Evolutionary conservation across 176 grass and related monocot species (phyloP), one percentile per base, ranked within the genome.

Genomic region (Saccharum spontaneum): DNA sequence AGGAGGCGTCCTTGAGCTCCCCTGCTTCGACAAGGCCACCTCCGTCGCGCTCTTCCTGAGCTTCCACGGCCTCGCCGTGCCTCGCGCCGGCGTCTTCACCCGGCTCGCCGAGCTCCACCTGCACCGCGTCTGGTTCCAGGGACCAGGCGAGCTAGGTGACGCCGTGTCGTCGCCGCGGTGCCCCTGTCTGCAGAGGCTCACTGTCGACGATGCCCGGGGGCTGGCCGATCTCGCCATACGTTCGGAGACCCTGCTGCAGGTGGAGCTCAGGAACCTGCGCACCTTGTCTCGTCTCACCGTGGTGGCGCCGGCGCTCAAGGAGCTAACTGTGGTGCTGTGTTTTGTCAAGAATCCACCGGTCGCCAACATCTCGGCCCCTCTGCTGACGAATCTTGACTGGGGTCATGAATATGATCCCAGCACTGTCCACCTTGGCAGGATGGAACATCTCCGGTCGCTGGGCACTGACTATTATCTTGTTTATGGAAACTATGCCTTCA

Each of bases 301-400:
- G 3, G 48, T 61, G 37, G 71, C 79, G 10, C 71, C 79, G 2
- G 26, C 26, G 6, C 86, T 87, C 8, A 22, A 18, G 44, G 38
- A 26, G 26, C 8, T 87, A 3, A 5, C 5, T 36, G 24, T 76
- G 17, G 0, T 10, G 7, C 15, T 14, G 10, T 87, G 85, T 44
- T 87, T 81, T 40, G 10, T 5, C 1, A 1, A 1, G 30, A 8
- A 8, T 23, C 61, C 36, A 79, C 75, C 37, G 1, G 52, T 28
- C 6, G 84, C 67, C 54, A 20, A 20, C 67, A 63, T 86, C 52
- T 72, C 76, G 8, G 76, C 76, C 2, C 84, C 84, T 20, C 28
- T 48, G 75, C 76, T 86, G 8, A 18, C 45, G 4, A 18, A 16
- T 6, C 67, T 86, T 30, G 26, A 4, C 2, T 68, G 76, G 84